Evolutionary conservation across 2,329 filamentous ascomycete genomes (phyloP).

Genomic region (Trichophyton benhamiae): DNA sequence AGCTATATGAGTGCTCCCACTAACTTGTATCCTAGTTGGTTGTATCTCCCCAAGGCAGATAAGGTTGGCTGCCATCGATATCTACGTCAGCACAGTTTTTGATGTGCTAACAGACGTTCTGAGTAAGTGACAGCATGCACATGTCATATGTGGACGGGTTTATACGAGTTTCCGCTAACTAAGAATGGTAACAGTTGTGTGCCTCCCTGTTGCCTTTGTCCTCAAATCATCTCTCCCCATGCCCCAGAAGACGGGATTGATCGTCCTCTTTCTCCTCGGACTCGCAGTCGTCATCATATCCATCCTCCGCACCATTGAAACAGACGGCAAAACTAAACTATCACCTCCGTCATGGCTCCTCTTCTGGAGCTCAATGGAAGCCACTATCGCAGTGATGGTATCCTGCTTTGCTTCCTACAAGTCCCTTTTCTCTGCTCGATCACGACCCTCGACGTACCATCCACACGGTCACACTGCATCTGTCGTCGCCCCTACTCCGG

Average conservation of each 20-base stretch:
- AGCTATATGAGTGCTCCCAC: neutral
- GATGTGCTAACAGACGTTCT: neutral
- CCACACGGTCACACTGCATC: neutral
- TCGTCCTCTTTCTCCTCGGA: conserved; percentile 6
- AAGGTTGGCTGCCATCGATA: neutral
- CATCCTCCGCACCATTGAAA: conserved; percentile 6
- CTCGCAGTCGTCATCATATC: conserved; percentile 6
- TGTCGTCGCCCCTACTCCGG: neutral
- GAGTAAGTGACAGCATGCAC: neutral
- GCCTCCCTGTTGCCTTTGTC: conserved; percentile 8
- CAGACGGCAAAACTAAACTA: neutral
- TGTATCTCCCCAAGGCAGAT: neutral
- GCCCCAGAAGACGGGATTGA: conserved; percentile 8
- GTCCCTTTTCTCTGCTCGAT: conserved; percentile 9
- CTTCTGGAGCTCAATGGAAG: conserved; percentile 10
- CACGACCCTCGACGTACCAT: neutral
- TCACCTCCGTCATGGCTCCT: conserved; percentile 8
- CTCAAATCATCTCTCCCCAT: conserved; percentile 7
- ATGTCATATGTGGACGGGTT: neutral
- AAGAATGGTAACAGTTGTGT: conserved; percentile 4
- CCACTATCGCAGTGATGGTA: conserved; percentile 8
- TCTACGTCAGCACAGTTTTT: neutral
- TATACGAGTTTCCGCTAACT: neutral
- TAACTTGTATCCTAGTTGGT: neutral
- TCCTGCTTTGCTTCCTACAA: conserved; percentile 13